These are phyloP conservation scores for Phlyctochytrium arcticum DNA, from an alignment of 192 early-diverging fungal species.

Conservation along the genomic window DNA sequence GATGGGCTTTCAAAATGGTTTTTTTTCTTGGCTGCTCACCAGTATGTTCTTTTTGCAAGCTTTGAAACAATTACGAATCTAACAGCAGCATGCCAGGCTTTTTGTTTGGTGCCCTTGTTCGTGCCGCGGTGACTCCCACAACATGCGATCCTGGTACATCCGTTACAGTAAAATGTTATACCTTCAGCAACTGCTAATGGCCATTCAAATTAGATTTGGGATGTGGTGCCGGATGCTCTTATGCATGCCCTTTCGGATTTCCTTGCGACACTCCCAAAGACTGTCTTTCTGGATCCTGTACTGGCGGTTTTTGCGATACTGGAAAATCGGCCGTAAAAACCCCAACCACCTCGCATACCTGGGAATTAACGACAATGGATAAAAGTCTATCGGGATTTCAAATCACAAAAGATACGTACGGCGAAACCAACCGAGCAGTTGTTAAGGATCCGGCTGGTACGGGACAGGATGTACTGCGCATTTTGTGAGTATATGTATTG, in stretches of 20 bases:
- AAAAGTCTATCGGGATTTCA: conserved; percentile 7
- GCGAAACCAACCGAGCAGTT: conserved; percentile 2
- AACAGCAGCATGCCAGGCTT: too few species aligned
- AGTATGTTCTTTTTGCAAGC: too few species aligned
- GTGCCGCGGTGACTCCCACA: not conserved
- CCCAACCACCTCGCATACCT: not conserved
- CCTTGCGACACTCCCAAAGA: conserved; percentile 17
- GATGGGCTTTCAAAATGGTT: too few species aligned
- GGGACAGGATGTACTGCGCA: conserved; percentile 17
- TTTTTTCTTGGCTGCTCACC: too few species aligned
- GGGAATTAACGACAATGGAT: not conserved
- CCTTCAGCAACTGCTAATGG: too few species aligned
- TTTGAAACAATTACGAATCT: too few species aligned
- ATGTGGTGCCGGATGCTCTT: conserved; percentile 18
- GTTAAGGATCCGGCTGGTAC: conserved; percentile 26
- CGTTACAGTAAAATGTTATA: not conserved
- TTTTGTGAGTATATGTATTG: conserved; percentile 4
- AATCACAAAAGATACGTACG: conserved; percentile 5
- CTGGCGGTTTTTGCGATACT: conserved; percentile 17
- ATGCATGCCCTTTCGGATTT: conserved; percentile 26
- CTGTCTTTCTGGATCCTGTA: conserved; percentile 23
- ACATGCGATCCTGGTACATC: not conserved
- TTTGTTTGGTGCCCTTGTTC: not conserved
- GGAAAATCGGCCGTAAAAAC: not conserved
- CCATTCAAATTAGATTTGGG: conserved; percentile 17